phyloP scores from a whole-genome alignment of 2,329 filamentous ascomycete species.

The Fusarium sp. region DNA sequence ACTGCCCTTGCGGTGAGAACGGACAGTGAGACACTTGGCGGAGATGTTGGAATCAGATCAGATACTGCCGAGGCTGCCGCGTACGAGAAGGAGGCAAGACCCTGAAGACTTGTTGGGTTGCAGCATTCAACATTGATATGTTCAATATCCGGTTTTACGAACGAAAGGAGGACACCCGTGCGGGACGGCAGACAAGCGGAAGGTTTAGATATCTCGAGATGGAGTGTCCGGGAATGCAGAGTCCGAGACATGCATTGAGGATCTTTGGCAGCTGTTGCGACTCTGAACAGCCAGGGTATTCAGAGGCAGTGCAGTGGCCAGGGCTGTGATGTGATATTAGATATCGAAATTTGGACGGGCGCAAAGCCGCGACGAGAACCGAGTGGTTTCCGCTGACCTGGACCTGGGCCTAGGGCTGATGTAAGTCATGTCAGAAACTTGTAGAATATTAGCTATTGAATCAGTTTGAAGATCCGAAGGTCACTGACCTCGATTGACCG shows the following conservation, averaged over 20 bases:
- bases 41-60: slow-evolving; percentile 23
- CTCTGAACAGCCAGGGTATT: slow-evolving; percentile 1
- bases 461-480: background rate
- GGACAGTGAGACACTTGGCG: slow-evolving; percentile 36
- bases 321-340: background rate
- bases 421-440: slow-evolving; percentile 27
- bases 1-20: slow-evolving; percentile 13
- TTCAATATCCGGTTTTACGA: slow-evolving; percentile 31
- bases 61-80: background rate
- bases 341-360: slow-evolving; percentile 13
- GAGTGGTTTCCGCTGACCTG: slow-evolving; percentile 11
- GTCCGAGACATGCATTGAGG: slow-evolving; percentile 41
- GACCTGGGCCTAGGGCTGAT: slow-evolving; percentile 25
- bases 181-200: slow-evolving; percentile 7
- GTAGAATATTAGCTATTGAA: background rate
- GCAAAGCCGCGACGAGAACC: slow-evolving; percentile 20
- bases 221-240: slow-evolving; percentile 35
- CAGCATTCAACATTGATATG: slow-evolving; percentile 12
- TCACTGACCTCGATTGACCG: slow-evolving; percentile 1
- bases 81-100: slow-evolving; percentile 22
- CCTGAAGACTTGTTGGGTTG: slow-evolving; percentile 18
- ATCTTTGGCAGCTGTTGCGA: slow-evolving; percentile 34
- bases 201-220: slow-evolving; percentile 30
- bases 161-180: slow-evolving; percentile 15
- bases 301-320: slow-evolving; percentile 6